These are phyloP conservation scores for Lactarius sanguifluus DNA, from an alignment of 768 basidiomycete species.

Conservation along the genomic window DNA sequence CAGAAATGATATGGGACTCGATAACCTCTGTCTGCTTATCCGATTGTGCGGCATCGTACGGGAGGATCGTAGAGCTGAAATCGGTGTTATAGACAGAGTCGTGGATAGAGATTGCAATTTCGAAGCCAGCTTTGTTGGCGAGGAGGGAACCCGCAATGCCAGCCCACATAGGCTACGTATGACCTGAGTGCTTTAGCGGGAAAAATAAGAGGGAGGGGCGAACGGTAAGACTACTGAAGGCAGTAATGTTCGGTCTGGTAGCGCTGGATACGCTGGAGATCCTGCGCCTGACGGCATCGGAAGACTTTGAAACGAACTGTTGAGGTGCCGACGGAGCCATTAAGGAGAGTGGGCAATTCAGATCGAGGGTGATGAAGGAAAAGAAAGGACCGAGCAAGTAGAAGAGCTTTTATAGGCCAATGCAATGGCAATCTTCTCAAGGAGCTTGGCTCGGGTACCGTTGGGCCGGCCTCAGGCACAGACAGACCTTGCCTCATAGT, in stretches of 20 bases:
- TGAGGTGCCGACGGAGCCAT: slow-evolving; percentile 31
- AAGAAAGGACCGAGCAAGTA: slow-evolving; percentile 25
- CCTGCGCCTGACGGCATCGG: slow-evolving; percentile 62
- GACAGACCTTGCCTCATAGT: background rate
- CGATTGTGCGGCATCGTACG: slow-evolving; percentile 51
- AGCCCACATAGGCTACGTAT: slow-evolving; percentile 82
- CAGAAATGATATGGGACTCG: slow-evolving; percentile 61
- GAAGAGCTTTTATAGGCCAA: slow-evolving; percentile 16
- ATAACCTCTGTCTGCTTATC: slow-evolving; percentile 60
- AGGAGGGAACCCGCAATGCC: slow-evolving; percentile 66
- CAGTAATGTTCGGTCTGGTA: slow-evolving; percentile 53
- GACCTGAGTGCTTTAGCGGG: slow-evolving; percentile 32
- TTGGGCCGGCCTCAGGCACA: background rate
- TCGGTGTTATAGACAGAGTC: slow-evolving; percentile 86
- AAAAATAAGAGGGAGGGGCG: slow-evolving; percentile 34
- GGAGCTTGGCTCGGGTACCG: background rate
- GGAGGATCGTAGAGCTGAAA: slow-evolving; percentile 58
- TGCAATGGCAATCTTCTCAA: background rate
- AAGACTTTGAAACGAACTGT: slow-evolving; percentile 63
- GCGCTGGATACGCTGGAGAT: slow-evolving; percentile 56
- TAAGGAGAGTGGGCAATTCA: slow-evolving; percentile 11
- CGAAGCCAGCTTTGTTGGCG: slow-evolving; percentile 59
- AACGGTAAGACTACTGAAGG: slow-evolving; percentile 67
- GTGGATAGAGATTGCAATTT: slow-evolving; percentile 77
- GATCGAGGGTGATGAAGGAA: slow-evolving; percentile 44